Percentiles rank a stretch among this genome's conserved stretches.
These are phyloP conservation scores for Chaetomidium leptoderma DNA, from an alignment of 495 filamentous ascomycete genomes.

Conservation along the genomic window DNA sequence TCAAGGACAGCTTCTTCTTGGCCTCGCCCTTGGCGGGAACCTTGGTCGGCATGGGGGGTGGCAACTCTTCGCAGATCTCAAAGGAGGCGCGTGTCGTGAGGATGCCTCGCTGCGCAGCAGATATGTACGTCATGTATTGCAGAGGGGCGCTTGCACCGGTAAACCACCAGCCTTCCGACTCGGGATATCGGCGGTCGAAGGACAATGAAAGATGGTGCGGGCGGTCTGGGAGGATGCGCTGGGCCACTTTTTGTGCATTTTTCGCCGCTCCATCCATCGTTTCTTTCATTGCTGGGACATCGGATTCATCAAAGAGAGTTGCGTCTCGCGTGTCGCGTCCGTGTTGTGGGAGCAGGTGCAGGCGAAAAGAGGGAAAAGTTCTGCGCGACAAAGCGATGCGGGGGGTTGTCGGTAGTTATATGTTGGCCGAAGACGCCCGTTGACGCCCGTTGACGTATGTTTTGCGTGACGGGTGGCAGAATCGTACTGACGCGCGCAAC, in stretches of 20 bases:
- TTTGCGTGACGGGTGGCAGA: neutral
- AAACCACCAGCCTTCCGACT: conserved; percentile 38
- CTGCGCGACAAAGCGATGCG: neutral
- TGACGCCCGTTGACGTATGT: no score
- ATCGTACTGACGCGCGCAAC: neutral
- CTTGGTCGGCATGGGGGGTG: conserved; percentile 23
- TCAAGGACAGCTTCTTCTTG: conserved; percentile 47
- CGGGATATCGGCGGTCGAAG: conserved; percentile 34
- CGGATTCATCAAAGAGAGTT: conserved; percentile 23
- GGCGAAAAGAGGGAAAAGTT: neutral
- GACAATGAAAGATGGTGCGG: conserved; percentile 44
- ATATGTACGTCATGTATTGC: conserved; percentile 45
- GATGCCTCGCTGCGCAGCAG: conserved; percentile 45
- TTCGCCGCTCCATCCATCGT: conserved; percentile 50
- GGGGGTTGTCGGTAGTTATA: neutral
- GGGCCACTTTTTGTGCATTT: conserved; percentile 40
- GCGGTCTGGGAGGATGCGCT: conserved; percentile 40
- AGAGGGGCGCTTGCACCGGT: conserved; percentile 34
- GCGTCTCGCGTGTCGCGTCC: neutral
- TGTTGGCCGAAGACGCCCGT: no score
- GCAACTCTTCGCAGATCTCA: conserved; percentile 40
- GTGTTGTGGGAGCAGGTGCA: neutral
- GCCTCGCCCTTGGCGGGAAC: conserved; percentile 34
- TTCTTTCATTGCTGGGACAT: conserved; percentile 35
- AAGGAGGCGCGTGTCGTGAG: conserved; percentile 43